Evolutionary conservation across 345 rosid genomes (phyloP), one percentile per base, ranked within the genome.

Genomic region (Murraya koenigii): DNA sequence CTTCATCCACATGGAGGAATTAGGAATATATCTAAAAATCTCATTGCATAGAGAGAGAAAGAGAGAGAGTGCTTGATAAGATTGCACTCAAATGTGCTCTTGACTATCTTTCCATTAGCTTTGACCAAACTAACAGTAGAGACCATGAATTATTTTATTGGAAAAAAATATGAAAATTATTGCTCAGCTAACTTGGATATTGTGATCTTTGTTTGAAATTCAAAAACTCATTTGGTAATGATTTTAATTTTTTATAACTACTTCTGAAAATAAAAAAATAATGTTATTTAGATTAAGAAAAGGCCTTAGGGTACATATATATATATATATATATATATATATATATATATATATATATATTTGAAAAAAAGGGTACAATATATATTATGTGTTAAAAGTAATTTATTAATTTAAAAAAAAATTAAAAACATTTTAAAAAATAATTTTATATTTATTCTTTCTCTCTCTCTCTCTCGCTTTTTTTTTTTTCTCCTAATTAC

Each of bases 31-130:
- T 80, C 38, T 33, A 49, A 49, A 49, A 7, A 20, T 44, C 26
- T 30, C 58, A 4, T 74, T 75, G 39, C 62, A 17, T 60, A 49
- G 76, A 30, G 52, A 61, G 32, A 35, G 66, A 41, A 3, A 62
- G 76, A 71, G 83, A 39, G 54, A 39, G 54, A 20, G 75, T 41
- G 82, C 25, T 67, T 47, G 86, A 84, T 79, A 83, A 81, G 87
- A 81, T 79, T 79, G 89, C 86, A 82, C 87, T 84, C 87, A 81
- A 87, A 82, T 80, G 80, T 84, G 86, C 86, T 80, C 79, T 80
- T 84, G 88, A 88, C 87, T 67, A 75, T 86, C 83, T 81, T 83
- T 75, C 47, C 64, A 15, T 72, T 79, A 39, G 49, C 72, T 86
- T 86, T 86, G 88, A 86, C 87, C 82, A 67, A 28, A 23, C 76